A percentile compares a stretch with the other conserved stretches of the same genome.
Evolutionary conservation across 306 rosid genomes (phyloP).

Genomic region (Quercus parvula): DNA sequence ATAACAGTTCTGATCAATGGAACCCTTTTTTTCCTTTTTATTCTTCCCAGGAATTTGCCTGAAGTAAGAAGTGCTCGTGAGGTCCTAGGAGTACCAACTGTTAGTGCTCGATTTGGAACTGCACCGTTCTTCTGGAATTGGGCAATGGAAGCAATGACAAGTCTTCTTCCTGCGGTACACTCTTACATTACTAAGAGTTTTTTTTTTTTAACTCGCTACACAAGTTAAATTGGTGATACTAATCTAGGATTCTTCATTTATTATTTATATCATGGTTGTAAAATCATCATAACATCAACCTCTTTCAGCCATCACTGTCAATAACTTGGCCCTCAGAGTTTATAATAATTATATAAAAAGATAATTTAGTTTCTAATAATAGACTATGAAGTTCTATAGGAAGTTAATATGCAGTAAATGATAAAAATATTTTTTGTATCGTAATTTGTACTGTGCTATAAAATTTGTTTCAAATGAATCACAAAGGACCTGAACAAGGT

Average conservation of each 20-base stretch:
- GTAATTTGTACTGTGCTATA: neutral
- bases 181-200: slow-evolving; percentile 5
- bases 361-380: neutral
- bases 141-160: slow-evolving; percentile 89
- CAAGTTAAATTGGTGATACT: neutral
- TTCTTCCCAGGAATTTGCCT: slow-evolving; percentile 75
- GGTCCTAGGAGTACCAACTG: slow-evolving; percentile 80
- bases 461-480: neutral
- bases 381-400: neutral
- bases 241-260: neutral
- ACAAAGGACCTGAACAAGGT: neutral
- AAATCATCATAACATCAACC: neutral
- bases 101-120: slow-evolving; percentile 97
- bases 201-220: neutral
- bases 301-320: neutral
- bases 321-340: neutral
- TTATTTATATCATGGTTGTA: neutral
- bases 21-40: neutral
- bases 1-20: neutral
- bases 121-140: slow-evolving; percentile 95
- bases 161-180: slow-evolving; percentile 63
- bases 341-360: neutral
- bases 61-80: slow-evolving; percentile 90
- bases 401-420: neutral
- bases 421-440: neutral